Base-by-base conservation (phyloP, 768 basidiomycete species). In the Rhodotorula babjevae region DNA sequence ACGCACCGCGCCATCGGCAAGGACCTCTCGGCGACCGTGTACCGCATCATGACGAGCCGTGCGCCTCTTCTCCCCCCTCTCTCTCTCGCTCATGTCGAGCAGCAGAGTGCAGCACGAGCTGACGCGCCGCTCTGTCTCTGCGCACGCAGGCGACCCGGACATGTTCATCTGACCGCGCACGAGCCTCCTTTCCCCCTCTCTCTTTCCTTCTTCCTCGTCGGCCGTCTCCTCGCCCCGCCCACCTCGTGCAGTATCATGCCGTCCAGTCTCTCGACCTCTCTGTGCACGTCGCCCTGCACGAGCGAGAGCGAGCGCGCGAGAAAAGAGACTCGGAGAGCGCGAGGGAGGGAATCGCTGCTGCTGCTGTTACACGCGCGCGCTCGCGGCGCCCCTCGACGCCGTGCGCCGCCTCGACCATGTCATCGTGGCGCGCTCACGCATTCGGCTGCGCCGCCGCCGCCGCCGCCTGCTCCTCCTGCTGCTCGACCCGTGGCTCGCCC, bases 1-100 rank as follows among this genome's bases (percentile, higher is more conserved):
- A 72, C 74, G n/a, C 56, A 75, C 59, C 64, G 70, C n/a, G 25
- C 40, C 6, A 71, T 75, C 44, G 74, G 74, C 1, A 44, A 42
- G 19, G 50, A 61, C 3, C 55, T 66, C 0, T 72, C 70, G 5
- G 40, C 31, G 15, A 56, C 23, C 29, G 50, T 75, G 50, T 69
- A 75, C 65, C 59, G 62, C 46, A 55, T 75, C 61, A n/a, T 75
- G 36, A 67, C 61, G 10, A n/a, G 49, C 19, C 56, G 70, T 71
- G 29, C 46, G 74, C 63, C 44, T 18, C 44, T 46, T 15, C 8
- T 4, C 31, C 18, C n/a, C 14, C 46, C 49, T 9, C 3, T 12
- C 58, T 19, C 57, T 53, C n/a, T 14, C 44, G 9, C n/a, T 47
- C 19, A 7, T 21, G 6, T 36, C 36, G 36, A 5, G 5, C 36